Evolutionary conservation across 164 flowering plant species (phyloP).

Genomic region (Vitis cinerea): DNA sequence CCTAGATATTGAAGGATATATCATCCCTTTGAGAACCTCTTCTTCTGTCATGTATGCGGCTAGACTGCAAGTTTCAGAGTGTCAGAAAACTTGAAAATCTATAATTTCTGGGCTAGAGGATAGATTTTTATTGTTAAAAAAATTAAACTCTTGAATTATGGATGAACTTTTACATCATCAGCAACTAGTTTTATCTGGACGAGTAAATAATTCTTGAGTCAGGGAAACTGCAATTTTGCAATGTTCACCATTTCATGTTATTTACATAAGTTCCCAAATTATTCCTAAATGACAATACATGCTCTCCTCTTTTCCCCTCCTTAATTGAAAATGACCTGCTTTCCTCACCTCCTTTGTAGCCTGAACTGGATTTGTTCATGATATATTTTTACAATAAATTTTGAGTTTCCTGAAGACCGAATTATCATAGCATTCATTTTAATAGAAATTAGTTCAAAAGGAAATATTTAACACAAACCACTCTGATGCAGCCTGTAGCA

Average conservation of each 20-base stretch:
- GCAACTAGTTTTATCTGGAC: too few species aligned
- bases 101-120: neutral
- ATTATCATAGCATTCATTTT: neutral
- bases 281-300: too few species aligned
- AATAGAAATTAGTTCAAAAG: neutral
- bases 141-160: neutral
- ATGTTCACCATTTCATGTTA: too few species aligned
- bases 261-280: too few species aligned
- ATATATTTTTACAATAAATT: neutral
- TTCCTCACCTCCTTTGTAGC: too few species aligned
- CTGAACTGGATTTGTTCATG: neutral
- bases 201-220: too few species aligned
- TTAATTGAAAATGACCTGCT: too few species aligned
- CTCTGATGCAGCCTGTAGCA: conserved; percentile 99
- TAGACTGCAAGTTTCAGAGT: conserved; percentile 45
- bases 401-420: neutral
- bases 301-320: too few species aligned
- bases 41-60: conserved; percentile 95
- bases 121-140: neutral
- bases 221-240: too few species aligned
- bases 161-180: too few species aligned
- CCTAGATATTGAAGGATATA: conserved; percentile 93
- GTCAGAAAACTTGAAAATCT: conserved; percentile 1
- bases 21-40: conserved; percentile 75
- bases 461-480: conserved; percentile 42